Percentiles rank a stretch among this genome's conserved stretches.
These are phyloP conservation scores for Pochonia chlamydosporia DNA, from an alignment of 2,329 filamentous ascomycete species.

Conservation along the genomic window DNA sequence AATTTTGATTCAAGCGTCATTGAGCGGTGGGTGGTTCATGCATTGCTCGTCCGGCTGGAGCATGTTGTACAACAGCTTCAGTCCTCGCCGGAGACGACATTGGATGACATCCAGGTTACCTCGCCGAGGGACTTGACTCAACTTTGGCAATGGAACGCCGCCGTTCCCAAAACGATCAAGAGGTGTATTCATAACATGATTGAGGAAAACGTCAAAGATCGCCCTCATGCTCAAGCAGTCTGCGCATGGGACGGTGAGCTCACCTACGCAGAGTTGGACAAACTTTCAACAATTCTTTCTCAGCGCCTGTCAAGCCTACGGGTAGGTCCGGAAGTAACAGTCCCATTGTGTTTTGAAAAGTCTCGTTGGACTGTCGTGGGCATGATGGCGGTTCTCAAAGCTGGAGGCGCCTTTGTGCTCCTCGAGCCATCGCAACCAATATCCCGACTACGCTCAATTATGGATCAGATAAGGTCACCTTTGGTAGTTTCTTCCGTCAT, in stretches of 20 bases:
- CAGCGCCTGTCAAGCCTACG: not conserved
- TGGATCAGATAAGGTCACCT: not conserved
- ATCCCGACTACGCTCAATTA: not conserved
- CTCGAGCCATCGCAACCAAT: not conserved
- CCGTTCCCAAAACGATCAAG: not conserved
- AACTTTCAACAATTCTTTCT: not conserved
- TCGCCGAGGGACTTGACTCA: not conserved
- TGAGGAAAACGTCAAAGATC: not conserved
- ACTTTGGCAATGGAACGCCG: not conserved
- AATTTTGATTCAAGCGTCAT: not conserved
- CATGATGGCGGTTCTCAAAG: not conserved
- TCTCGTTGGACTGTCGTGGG: not conserved
- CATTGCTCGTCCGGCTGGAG: not conserved
- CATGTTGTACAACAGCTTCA: constrained; percentile 2
- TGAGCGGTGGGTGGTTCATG: not conserved
- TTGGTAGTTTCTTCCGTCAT: not conserved
- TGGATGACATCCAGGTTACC: no score
- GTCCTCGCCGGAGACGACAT: no score
- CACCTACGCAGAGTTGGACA: not conserved
- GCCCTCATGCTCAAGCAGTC: not conserved
- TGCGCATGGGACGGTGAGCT: not conserved
- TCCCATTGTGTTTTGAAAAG: not conserved
- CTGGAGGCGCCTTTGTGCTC: not conserved
- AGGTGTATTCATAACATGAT: not conserved
- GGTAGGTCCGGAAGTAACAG: not conserved